phyloP scores from a whole-genome alignment of 129 eudicot species.

The Apium graveolens region DNA sequence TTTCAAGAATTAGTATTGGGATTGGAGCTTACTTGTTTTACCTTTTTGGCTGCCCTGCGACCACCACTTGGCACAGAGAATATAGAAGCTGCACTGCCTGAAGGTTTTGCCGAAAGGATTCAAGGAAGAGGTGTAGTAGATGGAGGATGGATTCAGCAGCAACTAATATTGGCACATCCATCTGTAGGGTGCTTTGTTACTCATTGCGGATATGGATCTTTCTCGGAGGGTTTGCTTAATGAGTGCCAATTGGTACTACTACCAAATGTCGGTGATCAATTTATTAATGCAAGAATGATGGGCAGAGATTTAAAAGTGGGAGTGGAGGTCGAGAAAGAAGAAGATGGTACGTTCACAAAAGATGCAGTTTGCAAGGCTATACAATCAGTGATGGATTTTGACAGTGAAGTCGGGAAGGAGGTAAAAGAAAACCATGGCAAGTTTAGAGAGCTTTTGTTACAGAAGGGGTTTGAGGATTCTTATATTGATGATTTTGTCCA shows the following conservation, averaged over 20 bases:
- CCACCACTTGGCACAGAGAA: conserved; percentile 7
- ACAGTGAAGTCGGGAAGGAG: conserved; percentile 7
- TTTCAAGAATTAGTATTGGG: conserved; percentile 30
- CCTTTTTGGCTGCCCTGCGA: conserved; percentile 32
- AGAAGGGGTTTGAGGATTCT: conserved; percentile 9
- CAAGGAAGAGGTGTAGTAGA: conserved; percentile 6
- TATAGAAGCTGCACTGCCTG: background rate
- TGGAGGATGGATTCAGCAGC: conserved; percentile 10
- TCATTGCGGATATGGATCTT: background rate
- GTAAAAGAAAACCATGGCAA: conserved; percentile 10
- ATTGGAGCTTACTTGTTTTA: conserved; percentile 28
- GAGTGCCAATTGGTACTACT: conserved; percentile 20
- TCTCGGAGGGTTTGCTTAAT: conserved; percentile 9
- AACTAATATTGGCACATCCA: conserved; percentile 1
- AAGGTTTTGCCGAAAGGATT: background rate
- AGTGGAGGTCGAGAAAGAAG: conserved; percentile 11
- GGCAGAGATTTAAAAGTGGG: conserved; percentile 8
- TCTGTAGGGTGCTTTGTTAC: conserved; percentile 8
- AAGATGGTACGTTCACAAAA: conserved; percentile 3
- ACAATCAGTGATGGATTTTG: background rate
- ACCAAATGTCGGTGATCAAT: background rate
- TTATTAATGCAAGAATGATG: conserved; percentile 1
- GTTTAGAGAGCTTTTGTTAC: conserved; percentile 4
- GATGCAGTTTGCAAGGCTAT: conserved; percentile 6
- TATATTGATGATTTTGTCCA: background rate